phyloP scores from a whole-genome alignment of 306 rosid genomes.

The Oxytropis ochrocephala region DNA sequence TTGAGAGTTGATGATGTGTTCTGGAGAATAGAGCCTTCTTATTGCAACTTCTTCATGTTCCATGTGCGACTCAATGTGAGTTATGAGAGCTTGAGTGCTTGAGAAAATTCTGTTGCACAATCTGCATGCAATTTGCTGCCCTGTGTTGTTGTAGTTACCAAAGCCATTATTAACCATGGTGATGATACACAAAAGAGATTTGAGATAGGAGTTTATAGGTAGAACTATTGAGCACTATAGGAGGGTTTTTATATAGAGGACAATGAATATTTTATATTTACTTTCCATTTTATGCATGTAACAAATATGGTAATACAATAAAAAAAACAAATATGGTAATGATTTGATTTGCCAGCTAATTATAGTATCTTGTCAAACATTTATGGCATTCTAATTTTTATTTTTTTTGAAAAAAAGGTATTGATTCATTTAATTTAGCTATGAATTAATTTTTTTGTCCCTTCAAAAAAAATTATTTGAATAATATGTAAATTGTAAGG shows the following conservation, averaged over 20 bases:
- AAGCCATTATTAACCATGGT: slow-evolving; percentile 23
- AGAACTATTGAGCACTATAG: background rate
- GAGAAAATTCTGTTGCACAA: slow-evolving; percentile 36
- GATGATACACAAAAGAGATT: background rate
- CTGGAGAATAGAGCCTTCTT: slow-evolving; percentile 15
- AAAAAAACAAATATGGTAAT: too few relatives aligned
- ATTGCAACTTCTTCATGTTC: slow-evolving; percentile 27
- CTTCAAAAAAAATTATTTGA: too few relatives aligned
- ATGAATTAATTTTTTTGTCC: background rate
- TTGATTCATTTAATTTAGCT: slow-evolving; percentile 21
- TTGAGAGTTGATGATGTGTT: background rate
- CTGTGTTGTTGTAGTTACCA: background rate
- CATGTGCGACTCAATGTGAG: slow-evolving; percentile 54
- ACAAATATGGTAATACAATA: background rate
- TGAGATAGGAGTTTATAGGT: background rate
- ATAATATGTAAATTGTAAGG: background rate
- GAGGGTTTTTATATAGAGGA: slow-evolving; percentile 16
- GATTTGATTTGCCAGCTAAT: too few relatives aligned
- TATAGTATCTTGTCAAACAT: too few relatives aligned
- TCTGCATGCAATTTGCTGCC: slow-evolving; percentile 35
- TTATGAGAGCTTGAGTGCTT: slow-evolving; percentile 38
- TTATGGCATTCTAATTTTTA: background rate
- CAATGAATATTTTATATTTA: background rate
- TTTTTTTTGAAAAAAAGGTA: background rate
- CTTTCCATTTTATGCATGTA: background rate